phyloP scores from a whole-genome alignment of 306 rosid species.

The Vigna trinervia region DNA sequence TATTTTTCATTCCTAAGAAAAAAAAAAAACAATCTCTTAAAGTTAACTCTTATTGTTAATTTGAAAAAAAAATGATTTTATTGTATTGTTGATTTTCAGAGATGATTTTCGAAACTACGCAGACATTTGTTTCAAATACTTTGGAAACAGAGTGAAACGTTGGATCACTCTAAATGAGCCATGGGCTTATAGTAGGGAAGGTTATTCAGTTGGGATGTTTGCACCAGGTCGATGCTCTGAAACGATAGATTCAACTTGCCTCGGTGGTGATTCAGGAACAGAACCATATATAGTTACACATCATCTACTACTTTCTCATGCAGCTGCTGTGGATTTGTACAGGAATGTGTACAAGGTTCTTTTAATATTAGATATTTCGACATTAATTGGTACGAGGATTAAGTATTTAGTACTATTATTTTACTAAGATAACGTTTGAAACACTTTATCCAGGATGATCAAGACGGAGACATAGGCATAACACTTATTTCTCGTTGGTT shows the following conservation, averaged over 20 bases:
- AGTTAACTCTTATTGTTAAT: no score
- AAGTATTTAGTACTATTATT: background rate
- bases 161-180: conserved; percentile 81
- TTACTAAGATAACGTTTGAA: background rate
- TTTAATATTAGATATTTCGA: no score
- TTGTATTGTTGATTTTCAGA: conserved; percentile 26
- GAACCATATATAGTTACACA: conserved; percentile 71
- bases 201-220: conserved; percentile 39
- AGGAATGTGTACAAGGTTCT: conserved; percentile 49
- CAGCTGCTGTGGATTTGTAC: conserved; percentile 57
- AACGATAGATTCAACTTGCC: conserved; percentile 52
- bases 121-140: conserved; percentile 61
- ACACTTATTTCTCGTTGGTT: conserved; percentile 53
- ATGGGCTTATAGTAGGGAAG: conserved; percentile 12
- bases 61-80: no score
- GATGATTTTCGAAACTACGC: conserved; percentile 57
- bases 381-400: background rate
- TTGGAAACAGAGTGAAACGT: conserved; percentile 66
- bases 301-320: conserved; percentile 68
- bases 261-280: conserved; percentile 55
- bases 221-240: conserved; percentile 62
- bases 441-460: conserved; percentile 44
- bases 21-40: no score
- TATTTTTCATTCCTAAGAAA: no score
- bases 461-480: conserved; percentile 67